A percentile compares a stretch with the other conserved stretches of the same genome.
These are phyloP conservation scores for Schizochytrium sp. DNA, from an alignment of 108 stramenopile species.

Conservation along the genomic window DNA sequence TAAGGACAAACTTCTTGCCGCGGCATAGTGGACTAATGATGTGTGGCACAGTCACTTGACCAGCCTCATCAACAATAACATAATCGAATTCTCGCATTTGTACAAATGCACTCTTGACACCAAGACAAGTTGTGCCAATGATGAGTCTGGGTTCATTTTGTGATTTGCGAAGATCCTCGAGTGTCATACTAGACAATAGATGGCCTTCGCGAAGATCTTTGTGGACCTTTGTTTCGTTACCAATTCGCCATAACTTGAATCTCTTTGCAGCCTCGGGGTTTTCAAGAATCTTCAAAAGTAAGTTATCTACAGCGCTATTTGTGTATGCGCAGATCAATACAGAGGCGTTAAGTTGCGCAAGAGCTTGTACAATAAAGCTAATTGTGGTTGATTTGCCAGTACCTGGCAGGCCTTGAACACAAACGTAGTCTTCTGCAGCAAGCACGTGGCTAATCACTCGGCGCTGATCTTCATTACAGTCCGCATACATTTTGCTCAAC, in stretches of 20 bases:
- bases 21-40: conserved; percentile 86
- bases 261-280: neutral
- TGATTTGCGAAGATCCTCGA: neutral
- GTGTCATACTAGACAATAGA: neutral
- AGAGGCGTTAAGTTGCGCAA: conserved; percentile 86
- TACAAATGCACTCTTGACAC: neutral
- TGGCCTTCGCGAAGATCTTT: neutral
- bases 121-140: conserved; percentile 34
- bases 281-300: conserved; percentile 88
- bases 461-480: conserved; percentile 27
- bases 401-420: conserved; percentile 75
- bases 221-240: neutral
- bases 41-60: conserved; percentile 93
- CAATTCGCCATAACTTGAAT: neutral
- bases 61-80: conserved; percentile 98
- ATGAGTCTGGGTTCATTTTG: neutral
- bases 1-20: conserved; percentile 89
- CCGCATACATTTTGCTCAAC: no score
- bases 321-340: conserved; percentile 95
- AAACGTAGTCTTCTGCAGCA: conserved; percentile 54
- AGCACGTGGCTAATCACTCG: neutral
- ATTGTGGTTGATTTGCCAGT: conserved; percentile 75
- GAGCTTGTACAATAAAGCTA: conserved; percentile 84
- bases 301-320: conserved; percentile 94
- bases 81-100: conserved; percentile 87